Evolutionary conservation across 208 protist genomes (phyloP).

Genomic region (Naegleria lovaniensis): DNA sequence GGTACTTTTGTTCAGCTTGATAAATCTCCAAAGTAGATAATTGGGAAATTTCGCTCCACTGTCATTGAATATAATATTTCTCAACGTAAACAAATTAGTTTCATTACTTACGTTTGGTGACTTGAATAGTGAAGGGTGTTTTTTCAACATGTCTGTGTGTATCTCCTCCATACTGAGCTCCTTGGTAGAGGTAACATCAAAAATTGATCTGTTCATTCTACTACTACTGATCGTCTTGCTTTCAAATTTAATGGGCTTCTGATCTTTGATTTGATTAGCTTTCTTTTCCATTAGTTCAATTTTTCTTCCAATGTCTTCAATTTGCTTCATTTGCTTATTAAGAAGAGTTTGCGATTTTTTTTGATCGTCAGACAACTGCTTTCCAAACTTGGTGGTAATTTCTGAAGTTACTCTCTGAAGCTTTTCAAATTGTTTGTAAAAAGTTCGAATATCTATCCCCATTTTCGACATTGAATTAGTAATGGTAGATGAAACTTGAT

Average conservation of each 20-base stretch:
- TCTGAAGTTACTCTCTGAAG: not conserved
- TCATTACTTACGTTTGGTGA: not conserved
- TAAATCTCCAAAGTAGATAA: not conserved
- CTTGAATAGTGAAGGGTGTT: not conserved
- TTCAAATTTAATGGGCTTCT: not conserved
- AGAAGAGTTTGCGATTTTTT: not conserved
- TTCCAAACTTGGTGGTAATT: not conserved
- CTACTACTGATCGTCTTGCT: not conserved
- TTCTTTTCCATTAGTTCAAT: not conserved
- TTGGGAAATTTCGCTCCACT: not conserved
- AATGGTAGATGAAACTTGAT: not conserved
- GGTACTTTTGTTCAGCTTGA: not conserved
- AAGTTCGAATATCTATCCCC: not conserved
- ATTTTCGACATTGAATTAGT: not conserved
- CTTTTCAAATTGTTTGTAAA: not conserved
- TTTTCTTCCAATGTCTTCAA: not conserved
- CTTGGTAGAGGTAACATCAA: not conserved
- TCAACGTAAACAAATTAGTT: not conserved
- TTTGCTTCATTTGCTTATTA: not conserved
- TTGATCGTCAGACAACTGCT: not conserved
- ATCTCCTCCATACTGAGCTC: not conserved
- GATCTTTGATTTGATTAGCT: not conserved
- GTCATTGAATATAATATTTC: not conserved
- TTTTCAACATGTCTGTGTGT: not conserved
- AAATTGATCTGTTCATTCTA: not conserved